These are phyloP conservation scores for Meyerozyma carpophila DNA, from an alignment of 1,139 yeast genomes.

Conservation along the genomic window DNA sequence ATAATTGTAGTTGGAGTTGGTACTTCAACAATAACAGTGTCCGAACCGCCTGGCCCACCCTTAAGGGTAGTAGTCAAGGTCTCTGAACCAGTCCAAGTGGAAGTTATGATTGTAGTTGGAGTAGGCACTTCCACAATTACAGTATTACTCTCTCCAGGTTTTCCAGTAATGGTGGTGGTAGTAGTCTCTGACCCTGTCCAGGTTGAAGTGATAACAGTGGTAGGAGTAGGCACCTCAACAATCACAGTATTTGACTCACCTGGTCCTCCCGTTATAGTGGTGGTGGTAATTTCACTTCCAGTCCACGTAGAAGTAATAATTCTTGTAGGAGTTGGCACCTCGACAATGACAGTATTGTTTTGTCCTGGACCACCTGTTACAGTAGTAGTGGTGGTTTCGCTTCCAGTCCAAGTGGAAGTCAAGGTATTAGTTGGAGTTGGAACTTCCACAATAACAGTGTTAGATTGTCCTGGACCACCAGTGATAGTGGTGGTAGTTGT, in stretches of 20 bases:
- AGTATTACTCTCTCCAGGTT: conserved; percentile 5
- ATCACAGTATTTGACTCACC: conserved; percentile 7
- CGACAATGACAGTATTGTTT: conserved; percentile 7
- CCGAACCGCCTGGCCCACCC: conserved; percentile 6
- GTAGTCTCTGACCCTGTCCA: conserved; percentile 7
- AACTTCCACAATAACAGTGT: conserved; percentile 9
- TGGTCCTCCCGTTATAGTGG: conserved; percentile 5
- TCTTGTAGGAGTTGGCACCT: conserved; percentile 6
- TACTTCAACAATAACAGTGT: conserved; percentile 9
- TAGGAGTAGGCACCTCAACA: conserved; percentile 7
- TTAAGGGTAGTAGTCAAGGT: conserved; percentile 3
- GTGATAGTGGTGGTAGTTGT: too few relatives aligned
- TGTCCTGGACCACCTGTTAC: conserved; percentile 9
- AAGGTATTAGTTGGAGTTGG: conserved; percentile 5
- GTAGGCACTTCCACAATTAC: conserved; percentile 8
- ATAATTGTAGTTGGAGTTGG: conserved; percentile 10
- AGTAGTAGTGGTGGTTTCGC: conserved; percentile 11
- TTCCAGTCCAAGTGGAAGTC: conserved; percentile 8
- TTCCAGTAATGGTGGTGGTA: conserved; percentile 3
- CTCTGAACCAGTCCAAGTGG: conserved; percentile 8
- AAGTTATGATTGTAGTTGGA: conserved; percentile 4
- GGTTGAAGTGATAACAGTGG: conserved; percentile 4
- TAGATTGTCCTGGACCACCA: too few relatives aligned
- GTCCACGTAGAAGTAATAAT: conserved; percentile 12
- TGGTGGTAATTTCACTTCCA: conserved; percentile 6